Percentiles rank a stretch among this genome's conserved stretches.
These are phyloP conservation scores for Tulasnella sp. DNA, from an alignment of 768 basidiomycete genomes.

Conservation along the genomic window DNA sequence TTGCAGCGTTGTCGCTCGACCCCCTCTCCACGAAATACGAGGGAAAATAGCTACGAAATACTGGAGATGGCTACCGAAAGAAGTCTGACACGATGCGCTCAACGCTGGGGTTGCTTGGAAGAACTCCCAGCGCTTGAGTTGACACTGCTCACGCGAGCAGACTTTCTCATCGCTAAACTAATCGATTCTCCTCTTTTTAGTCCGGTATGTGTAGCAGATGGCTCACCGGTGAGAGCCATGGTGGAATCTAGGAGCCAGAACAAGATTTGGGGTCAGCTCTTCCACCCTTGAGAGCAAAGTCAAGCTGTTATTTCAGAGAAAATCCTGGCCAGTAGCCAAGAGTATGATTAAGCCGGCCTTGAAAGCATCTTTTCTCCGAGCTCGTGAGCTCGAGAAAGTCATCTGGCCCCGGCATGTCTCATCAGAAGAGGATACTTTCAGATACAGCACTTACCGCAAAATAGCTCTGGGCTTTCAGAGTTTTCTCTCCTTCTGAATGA, in stretches of 20 bases:
- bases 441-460: not conserved
- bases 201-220: not conserved
- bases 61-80: not conserved
- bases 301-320: not conserved
- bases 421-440: not conserved
- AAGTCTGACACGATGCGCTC: not conserved
- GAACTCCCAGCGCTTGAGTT: not conserved
- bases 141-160: not conserved
- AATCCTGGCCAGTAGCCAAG: not conserved
- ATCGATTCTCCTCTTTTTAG: not conserved
- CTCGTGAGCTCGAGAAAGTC: conserved; percentile 12
- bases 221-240: not conserved
- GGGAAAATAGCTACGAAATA: not conserved
- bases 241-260: not conserved
- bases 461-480: not conserved
- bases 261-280: not conserved
- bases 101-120: not conserved
- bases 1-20: not conserved
- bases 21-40: not conserved
- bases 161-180: not conserved
- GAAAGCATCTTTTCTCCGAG: conserved; percentile 18
- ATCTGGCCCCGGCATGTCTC: conserved; percentile 25
- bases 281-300: not conserved
- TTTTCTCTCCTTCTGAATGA: not conserved
- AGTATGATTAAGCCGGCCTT: not conserved